Evolutionary conservation across 192 early-diverging fungal genomes (phyloP).

Genomic region (Coemansia sp.): DNA sequence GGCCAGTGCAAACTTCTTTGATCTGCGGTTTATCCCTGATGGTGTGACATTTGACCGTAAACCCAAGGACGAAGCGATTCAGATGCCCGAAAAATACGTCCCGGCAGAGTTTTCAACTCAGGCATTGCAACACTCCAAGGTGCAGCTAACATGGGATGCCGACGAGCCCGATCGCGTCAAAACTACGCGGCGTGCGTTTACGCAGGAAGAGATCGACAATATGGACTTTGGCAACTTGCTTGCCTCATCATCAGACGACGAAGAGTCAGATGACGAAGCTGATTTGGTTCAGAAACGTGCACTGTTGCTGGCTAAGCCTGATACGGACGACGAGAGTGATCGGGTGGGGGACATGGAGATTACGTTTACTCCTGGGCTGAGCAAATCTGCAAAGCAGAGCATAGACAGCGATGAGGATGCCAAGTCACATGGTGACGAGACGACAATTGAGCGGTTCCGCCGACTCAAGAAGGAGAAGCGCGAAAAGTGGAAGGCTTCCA

Average conservation of each 20-base stretch:
- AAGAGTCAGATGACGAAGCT: slow-evolving; percentile 56
- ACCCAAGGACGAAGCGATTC: slow-evolving; percentile 61
- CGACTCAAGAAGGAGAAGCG: slow-evolving; percentile 83
- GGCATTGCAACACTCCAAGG: slow-evolving; percentile 88
- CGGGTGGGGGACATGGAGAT: slow-evolving; percentile 85
- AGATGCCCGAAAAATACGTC: slow-evolving; percentile 66
- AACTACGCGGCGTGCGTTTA: slow-evolving; percentile 79
- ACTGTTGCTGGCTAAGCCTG: slow-evolving; percentile 24
- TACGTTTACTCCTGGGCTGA: slow-evolving; percentile 90
- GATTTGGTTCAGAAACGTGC: slow-evolving; percentile 47
- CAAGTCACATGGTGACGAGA: slow-evolving; percentile 60
- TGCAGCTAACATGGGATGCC: slow-evolving; percentile 94
- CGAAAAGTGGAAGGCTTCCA: slow-evolving; percentile 58
- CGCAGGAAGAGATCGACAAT: slow-evolving; percentile 81
- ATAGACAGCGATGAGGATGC: slow-evolving; percentile 57
- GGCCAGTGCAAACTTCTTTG: slow-evolving; percentile 86
- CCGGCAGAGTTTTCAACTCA: slow-evolving; percentile 71
- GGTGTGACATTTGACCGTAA: slow-evolving; percentile 82
- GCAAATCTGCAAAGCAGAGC: slow-evolving; percentile 59
- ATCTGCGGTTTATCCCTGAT: slow-evolving; percentile 91
- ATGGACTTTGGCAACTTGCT: slow-evolving; percentile 92
- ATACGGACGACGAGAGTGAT: slow-evolving; percentile 50
- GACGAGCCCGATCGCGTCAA: slow-evolving; percentile 84
- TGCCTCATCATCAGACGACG: slow-evolving; percentile 67
- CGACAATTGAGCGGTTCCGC: slow-evolving; percentile 77